Conservation (phyloP, 495 filamentous ascomycete genomes). For the Extremus antarcticus region DNA sequence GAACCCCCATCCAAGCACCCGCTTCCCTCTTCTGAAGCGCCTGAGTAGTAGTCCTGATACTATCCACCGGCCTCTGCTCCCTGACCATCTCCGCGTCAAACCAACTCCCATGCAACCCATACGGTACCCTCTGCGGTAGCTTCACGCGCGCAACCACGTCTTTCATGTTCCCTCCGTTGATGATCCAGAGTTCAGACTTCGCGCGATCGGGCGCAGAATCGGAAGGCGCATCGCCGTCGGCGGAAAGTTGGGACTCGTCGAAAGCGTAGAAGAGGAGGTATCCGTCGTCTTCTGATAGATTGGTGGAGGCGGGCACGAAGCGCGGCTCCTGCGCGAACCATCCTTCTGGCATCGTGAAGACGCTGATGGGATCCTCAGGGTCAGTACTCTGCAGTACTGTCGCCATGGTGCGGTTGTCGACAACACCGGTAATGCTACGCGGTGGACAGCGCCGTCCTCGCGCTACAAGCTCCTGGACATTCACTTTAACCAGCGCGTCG, state of each 20-base stretch:
- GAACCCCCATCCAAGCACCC: slow-evolving; percentile 12
- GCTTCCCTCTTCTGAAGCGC: slow-evolving; percentile 2
- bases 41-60: slow-evolving; percentile 10
- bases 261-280: slow-evolving; percentile 53
- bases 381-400: slow-evolving; percentile 36
- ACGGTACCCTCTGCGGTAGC: slow-evolving; percentile 54
- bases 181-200: slow-evolving; percentile 52
- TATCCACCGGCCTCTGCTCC: slow-evolving; percentile 24
- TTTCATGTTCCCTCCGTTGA: slow-evolving; percentile 48
- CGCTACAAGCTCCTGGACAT: slow-evolving; percentile 39
- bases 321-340: slow-evolving; percentile 55
- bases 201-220: slow-evolving; percentile 21
- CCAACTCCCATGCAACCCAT: slow-evolving; percentile 57
- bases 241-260: slow-evolving; percentile 43
- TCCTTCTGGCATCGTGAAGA: slow-evolving; percentile 45
- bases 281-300: slow-evolving; percentile 44
- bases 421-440: slow-evolving; percentile 39
- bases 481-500: slow-evolving; percentile 48
- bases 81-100: slow-evolving; percentile 46
- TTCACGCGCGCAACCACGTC: slow-evolving; percentile 42
- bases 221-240: slow-evolving; percentile 9
- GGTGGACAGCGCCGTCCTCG: slow-evolving; percentile 35
- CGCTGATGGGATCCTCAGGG: slow-evolving; percentile 42
- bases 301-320: slow-evolving; percentile 42
- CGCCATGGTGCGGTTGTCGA: slow-evolving; percentile 40